Percentiles rank a stretch among this genome's conserved stretches.
phyloP scores from a whole-genome alignment of 257 asterid genomes.

The Cinchona pubescens region DNA sequence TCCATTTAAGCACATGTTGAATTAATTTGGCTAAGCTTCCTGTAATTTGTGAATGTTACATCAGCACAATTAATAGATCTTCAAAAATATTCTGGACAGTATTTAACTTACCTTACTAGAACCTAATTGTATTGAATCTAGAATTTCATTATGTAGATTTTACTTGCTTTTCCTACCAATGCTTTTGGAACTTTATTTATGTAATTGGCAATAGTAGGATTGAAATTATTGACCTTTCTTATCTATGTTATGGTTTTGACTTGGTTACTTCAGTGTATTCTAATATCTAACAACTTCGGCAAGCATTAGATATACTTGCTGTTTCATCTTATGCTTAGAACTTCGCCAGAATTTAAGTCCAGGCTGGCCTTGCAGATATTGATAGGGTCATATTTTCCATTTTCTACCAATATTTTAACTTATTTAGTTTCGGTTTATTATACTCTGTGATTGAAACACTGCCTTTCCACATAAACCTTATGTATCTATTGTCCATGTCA shows the following conservation, averaged over 20 bases:
- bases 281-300: background rate
- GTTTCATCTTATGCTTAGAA: background rate
- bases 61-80: background rate
- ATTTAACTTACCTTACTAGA: background rate
- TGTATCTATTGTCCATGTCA: conserved; percentile 13
- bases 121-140: background rate
- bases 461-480: too few species aligned
- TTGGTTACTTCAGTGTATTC: background rate
- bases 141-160: background rate
- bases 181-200: background rate
- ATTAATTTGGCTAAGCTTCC: background rate
- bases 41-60: background rate
- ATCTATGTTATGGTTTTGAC: background rate
- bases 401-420: background rate
- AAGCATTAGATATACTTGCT: background rate
- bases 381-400: background rate
- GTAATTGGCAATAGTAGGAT: background rate
- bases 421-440: background rate
- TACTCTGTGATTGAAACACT: background rate
- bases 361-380: background rate
- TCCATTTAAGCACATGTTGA: background rate
- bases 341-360: background rate
- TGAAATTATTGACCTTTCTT: background rate
- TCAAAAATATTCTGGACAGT: background rate
- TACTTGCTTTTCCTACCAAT: background rate